Evolutionary conservation across 177 flowering plant species (phyloP).

Genomic region (Tripterygium wilfordii): DNA sequence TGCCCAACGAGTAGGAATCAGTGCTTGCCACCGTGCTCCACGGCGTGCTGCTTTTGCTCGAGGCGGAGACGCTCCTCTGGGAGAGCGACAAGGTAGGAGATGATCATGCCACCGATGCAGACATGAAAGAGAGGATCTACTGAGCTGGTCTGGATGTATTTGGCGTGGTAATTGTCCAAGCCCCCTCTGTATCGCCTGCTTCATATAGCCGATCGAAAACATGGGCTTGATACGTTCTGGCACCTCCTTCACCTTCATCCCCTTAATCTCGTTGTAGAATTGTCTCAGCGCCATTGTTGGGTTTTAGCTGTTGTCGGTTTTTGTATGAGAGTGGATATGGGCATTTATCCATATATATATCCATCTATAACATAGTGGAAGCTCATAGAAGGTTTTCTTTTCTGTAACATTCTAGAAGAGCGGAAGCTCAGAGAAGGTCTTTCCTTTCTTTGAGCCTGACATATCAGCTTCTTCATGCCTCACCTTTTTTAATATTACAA

Average conservation of each 20-base stretch:
- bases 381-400: no score
- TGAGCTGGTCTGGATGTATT: slow-evolving; percentile 76
- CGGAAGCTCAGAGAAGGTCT: no score
- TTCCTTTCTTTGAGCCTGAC: no score
- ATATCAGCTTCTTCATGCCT: no score
- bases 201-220: slow-evolving; percentile 40
- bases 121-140: slow-evolving; percentile 68
- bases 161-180: slow-evolving; percentile 70
- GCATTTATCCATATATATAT: no score
- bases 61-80: slow-evolving; percentile 96
- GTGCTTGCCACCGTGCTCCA: slow-evolving; percentile 51
- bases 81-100: slow-evolving; percentile 85
- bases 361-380: no score
- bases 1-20: no score
- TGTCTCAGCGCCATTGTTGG: slow-evolving; percentile 81
- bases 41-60: slow-evolving; percentile 69
- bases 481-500: no score
- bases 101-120: slow-evolving; percentile 81
- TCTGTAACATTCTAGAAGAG: no score
- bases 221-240: slow-evolving; percentile 66
- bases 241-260: slow-evolving; percentile 75
- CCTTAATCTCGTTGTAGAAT: slow-evolving; percentile 70
- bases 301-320: no score
- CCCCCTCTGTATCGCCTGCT: slow-evolving; percentile 39
- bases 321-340: no score